Evolutionary conservation across 805 yeast genomes (phyloP).

Genomic region (Lachancea lanzarotensis): DNA sequence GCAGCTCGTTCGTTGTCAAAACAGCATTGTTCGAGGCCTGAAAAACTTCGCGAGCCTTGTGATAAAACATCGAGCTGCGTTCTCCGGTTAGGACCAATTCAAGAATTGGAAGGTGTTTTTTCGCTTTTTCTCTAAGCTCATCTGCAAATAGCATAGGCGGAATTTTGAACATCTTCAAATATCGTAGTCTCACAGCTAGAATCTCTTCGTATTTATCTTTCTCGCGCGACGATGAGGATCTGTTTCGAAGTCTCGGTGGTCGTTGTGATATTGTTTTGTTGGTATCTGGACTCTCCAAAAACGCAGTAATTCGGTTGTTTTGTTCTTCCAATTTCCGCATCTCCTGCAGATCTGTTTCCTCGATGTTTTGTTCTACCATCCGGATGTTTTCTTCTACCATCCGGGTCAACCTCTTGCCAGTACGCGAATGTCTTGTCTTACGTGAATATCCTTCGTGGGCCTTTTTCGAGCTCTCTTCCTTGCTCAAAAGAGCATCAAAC

Average conservation of each 20-base stretch:
- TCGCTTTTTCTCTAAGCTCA: constrained; percentile 28
- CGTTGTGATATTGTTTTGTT: not conserved
- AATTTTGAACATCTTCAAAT: constrained; percentile 11
- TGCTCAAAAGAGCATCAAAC: not conserved
- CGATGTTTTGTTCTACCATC: constrained; percentile 2
- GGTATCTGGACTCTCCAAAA: not conserved
- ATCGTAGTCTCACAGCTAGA: not conserved
- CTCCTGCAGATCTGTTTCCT: not conserved
- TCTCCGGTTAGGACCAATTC: constrained; percentile 41
- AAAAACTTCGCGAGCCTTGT: constrained; percentile 40
- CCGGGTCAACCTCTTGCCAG: not conserved
- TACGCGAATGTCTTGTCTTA: not conserved
- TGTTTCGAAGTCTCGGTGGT: not conserved
- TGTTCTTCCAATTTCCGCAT: not conserved
- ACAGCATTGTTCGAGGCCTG: constrained; percentile 36
- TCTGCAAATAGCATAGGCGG: constrained; percentile 26
- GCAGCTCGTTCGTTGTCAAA: constrained; percentile 43
- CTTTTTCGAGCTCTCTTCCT: not conserved
- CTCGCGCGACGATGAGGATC: not conserved
- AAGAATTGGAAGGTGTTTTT: constrained; percentile 31
- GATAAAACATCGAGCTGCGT: constrained; percentile 43
- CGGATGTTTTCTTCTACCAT: constrained; percentile 2
- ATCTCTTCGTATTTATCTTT: not conserved
- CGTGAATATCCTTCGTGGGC: not conserved
- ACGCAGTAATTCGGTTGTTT: not conserved